Conservation (phyloP, 495 filamentous ascomycete genomes). For the Penicillium flavigenum region DNA sequence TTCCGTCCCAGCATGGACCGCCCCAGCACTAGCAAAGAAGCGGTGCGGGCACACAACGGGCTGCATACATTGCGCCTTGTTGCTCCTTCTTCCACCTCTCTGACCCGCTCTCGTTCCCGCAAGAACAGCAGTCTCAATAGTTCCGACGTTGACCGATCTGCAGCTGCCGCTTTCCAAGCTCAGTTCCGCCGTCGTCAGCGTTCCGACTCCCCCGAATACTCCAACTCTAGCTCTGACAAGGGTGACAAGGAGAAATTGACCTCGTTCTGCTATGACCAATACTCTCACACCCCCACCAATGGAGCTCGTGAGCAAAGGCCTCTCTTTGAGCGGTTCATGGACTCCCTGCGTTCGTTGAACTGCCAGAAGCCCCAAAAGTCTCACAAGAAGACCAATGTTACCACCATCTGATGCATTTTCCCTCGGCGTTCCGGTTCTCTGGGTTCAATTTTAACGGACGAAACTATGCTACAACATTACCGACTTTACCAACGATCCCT, state of each 20-base stretch:
- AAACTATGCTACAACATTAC: slow-evolving; percentile 12
- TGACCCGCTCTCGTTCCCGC: slow-evolving; percentile 31
- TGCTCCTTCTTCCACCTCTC: slow-evolving; percentile 42
- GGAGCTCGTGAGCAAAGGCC: slow-evolving; percentile 24
- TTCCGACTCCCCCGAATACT: slow-evolving; percentile 32
- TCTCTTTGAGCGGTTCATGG: slow-evolving; percentile 36
- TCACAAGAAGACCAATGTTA: slow-evolving; percentile 24
- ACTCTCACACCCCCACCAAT: slow-evolving; percentile 24
- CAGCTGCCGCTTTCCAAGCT: slow-evolving; percentile 44
- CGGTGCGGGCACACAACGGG: slow-evolving; percentile 23
- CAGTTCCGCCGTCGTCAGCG: slow-evolving; percentile 38
- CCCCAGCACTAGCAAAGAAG: slow-evolving; percentile 32
- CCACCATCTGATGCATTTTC: slow-evolving; percentile 19
- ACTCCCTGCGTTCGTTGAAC: slow-evolving; percentile 36
- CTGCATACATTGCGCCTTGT: slow-evolving; percentile 42
- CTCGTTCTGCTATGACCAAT: slow-evolving; percentile 41
- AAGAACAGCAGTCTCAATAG: slow-evolving; percentile 31
- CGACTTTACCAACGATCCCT: slow-evolving; percentile 13
- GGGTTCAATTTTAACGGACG: slow-evolving; percentile 5
- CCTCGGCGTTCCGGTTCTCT: slow-evolving; percentile 16
- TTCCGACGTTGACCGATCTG: slow-evolving; percentile 39
- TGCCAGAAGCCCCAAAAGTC: slow-evolving; percentile 26
- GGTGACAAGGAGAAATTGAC: slow-evolving; percentile 31
- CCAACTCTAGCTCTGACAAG: slow-evolving; percentile 11
- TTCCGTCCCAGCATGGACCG: slow-evolving; percentile 27